Conservation (phyloP, 2,329 filamentous ascomycete species). For the Pezicula carpinea region DNA sequence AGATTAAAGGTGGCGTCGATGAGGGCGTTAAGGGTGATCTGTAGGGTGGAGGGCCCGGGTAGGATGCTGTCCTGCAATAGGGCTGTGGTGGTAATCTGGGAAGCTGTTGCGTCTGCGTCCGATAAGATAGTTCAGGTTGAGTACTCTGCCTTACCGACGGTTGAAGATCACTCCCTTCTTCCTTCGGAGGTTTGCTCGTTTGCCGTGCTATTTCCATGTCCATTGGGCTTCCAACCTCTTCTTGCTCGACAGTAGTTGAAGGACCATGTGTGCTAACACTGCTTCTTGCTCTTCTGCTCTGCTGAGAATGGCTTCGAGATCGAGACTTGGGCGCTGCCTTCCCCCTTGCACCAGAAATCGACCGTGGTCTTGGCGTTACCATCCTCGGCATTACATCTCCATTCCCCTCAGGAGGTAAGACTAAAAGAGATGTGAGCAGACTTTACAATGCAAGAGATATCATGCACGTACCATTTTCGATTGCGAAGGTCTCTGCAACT, state of each 20-base stretch:
- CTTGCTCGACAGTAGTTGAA: not conserved
- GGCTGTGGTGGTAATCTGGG: not conserved
- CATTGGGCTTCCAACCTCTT: not conserved
- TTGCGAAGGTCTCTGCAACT: not conserved
- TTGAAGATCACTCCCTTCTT: too few relatives aligned
- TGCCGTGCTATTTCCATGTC: too few relatives aligned
- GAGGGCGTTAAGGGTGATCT: not conserved
- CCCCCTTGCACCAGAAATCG: not conserved
- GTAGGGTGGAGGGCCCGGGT: not conserved
- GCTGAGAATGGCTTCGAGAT: not conserved
- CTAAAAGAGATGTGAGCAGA: not conserved
- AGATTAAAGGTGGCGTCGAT: not conserved
- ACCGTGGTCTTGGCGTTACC: not conserved
- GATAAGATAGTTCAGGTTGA: too few relatives aligned
- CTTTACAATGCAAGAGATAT: not conserved
- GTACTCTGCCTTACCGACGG: too few relatives aligned
- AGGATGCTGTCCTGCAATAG: not conserved
- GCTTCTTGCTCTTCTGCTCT: not conserved
- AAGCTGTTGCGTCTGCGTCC: too few relatives aligned
- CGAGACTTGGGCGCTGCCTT: not conserved
- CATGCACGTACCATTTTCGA: not conserved
- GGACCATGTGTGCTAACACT: not conserved
- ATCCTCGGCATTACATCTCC: not conserved
- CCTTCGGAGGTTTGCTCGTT: too few relatives aligned
- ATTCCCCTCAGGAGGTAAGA: not conserved